Conservation (phyloP, 768 basidiomycete species). For the Trametes cinnabarina region DNA sequence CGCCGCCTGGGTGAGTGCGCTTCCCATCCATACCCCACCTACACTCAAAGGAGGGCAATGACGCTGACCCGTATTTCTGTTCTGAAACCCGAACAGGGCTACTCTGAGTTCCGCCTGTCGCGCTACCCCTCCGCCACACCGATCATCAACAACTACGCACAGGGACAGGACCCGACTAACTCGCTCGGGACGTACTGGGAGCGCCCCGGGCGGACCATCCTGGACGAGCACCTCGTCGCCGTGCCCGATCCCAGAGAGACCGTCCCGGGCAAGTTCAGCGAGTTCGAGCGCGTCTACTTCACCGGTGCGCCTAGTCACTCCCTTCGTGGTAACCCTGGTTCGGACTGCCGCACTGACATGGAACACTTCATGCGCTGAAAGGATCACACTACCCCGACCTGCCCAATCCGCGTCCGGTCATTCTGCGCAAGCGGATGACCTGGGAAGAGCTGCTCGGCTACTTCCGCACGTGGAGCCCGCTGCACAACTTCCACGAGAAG, state of each 20-base stretch:
- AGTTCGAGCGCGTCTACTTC: constrained; percentile 56
- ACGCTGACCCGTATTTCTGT: too few species aligned
- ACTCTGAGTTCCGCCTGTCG: constrained; percentile 74
- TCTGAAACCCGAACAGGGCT: constrained; percentile 18
- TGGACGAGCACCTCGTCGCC: constrained; percentile 66
- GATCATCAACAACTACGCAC: constrained; percentile 60
- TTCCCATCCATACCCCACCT: too few species aligned
- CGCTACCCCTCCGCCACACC: constrained; percentile 55
- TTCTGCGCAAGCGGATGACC: constrained; percentile 57
- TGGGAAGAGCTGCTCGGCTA: constrained; percentile 70
- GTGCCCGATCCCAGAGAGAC: constrained; percentile 52
- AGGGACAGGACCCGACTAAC: constrained; percentile 50
- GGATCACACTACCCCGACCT: constrained; percentile 43
- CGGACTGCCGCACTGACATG: too few species aligned
- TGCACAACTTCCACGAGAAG: constrained; percentile 63
- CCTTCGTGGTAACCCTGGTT: too few species aligned
- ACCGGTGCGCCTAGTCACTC: constrained; percentile 40
- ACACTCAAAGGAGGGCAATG: too few species aligned
- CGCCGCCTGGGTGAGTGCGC: constrained; percentile 79
- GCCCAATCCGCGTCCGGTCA: constrained; percentile 41
- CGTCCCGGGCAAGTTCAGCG: constrained; percentile 36
- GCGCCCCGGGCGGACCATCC: constrained; percentile 73
- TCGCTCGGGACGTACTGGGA: constrained; percentile 77
- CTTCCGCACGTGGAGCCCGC: constrained; percentile 66
- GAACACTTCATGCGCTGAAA: too few species aligned